Base-by-base conservation (phyloP, 1,139 yeast genomes). In the Magnusiomyces tetraspermus region DNA sequence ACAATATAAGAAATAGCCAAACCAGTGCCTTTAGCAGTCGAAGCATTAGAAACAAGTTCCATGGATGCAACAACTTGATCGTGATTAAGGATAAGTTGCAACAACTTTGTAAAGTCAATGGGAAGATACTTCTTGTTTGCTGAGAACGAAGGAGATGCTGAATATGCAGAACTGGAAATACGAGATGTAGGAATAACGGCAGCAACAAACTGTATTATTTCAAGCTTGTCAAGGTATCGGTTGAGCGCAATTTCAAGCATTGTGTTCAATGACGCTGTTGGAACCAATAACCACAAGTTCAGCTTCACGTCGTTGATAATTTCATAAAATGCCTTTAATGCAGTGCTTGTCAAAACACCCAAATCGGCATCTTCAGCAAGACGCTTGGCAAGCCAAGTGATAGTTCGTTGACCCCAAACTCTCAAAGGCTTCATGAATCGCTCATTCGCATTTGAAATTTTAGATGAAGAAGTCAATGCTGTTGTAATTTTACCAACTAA, bases 21-120 rank as follows among this genome's bases (percentile, higher is more conserved):
- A 11, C 57, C 57, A 36, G 46, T 50, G 2, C 57, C 57, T 17
- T 41, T 46, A 0, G 55, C 49, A 3, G 23, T 46, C 11, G 36
- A 30, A 2, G 44, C 46, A 28, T 31, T 41, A 13, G 36, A 37
- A 23, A 48, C 53, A 21, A 36, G 44, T 38, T 44, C 58, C 54
- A 21, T 54, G 28, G 46, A 26, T 1, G 28, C 49, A 33, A 54
- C 49, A 2, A 42, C 43, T 5, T 46, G 51, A 1, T 74, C 76
- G 59, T 81, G 82, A 61, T 78, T 79, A 21, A 84, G 60, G 48
- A 84, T 71, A 8, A 85, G 75, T 61, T 86, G 95, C n/a, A 87
- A 67, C 46, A 82, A 68, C 61, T 76, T 83, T 24, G 73, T 74
- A 58, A 65, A 72, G 40, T 79, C 78, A 48, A 84, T 65, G 15